Percentiles rank a stretch among this genome's conserved stretches.
Conservation (phyloP, 108 stramenopile species). For the Skeletonema tropicum region DNA sequence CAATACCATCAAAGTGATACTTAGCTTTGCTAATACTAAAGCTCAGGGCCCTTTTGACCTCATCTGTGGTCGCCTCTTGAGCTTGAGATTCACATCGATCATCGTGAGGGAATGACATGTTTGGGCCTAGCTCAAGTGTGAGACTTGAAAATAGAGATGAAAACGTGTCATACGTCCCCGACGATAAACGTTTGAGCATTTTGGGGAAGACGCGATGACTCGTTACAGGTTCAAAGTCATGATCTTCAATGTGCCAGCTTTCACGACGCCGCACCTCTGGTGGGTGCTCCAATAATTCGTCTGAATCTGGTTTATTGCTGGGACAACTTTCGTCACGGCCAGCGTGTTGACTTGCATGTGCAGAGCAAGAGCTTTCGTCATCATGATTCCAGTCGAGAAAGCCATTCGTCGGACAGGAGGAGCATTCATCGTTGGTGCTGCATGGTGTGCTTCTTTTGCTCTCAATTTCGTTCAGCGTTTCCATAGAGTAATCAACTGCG, state of each 20-base stretch:
- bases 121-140: not conserved
- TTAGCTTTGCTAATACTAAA: not conserved
- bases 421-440: not conserved
- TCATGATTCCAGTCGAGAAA: conserved; percentile 5
- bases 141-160: not conserved
- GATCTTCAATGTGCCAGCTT: conserved; percentile 1
- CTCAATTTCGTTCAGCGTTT: not conserved
- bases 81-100: not conserved
- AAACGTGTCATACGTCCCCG: not conserved
- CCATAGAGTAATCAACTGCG: not conserved
- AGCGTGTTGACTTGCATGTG: not conserved
- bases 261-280: not conserved
- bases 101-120: not conserved
- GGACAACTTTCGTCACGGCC: not conserved
- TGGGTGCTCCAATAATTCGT: not conserved
- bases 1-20: not conserved
- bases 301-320: not conserved
- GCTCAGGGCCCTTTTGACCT: not conserved
- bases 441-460: not conserved
- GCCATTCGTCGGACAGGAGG: not conserved
- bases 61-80: not conserved
- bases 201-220: not conserved
- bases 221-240: not conserved
- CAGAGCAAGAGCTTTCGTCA: not conserved
- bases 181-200: not conserved